phyloP scores from a whole-genome alignment of 2,329 filamentous ascomycete genomes.

The Apiospora kogelbergensis region DNA sequence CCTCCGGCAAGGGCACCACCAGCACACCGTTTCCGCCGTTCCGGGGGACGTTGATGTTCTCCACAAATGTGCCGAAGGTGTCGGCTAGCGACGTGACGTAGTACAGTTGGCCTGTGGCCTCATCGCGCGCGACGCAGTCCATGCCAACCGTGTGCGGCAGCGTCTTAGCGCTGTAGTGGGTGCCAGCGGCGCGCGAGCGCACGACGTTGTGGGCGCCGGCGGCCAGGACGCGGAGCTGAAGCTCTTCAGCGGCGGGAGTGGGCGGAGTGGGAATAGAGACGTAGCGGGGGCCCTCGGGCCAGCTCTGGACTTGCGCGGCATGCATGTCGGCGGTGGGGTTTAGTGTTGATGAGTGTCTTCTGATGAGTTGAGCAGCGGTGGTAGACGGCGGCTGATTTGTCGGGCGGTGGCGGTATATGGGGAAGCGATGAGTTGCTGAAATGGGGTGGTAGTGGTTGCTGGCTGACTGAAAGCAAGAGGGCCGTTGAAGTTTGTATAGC shows the following conservation, averaged over 20 bases:
- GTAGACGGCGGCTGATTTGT: too few species aligned
- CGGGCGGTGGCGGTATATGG: too few species aligned
- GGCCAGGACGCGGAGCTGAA: constrained; percentile 53
- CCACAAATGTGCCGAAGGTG: constrained; percentile 42
- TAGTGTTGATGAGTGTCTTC: neutral
- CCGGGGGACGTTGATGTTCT: constrained; percentile 46
- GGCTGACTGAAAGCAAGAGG: neutral
- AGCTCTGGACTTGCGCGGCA: constrained; percentile 25
- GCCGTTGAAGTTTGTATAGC: neutral
- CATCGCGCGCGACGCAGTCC: constrained; percentile 51
- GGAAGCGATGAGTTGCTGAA: neutral
- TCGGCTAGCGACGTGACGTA: constrained; percentile 46
- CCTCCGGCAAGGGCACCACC: constrained; percentile 43
- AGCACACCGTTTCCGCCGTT: constrained; percentile 34
- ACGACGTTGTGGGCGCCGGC: constrained; percentile 54
- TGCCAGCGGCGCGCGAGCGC: constrained; percentile 49
- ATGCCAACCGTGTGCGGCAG: constrained; percentile 53
- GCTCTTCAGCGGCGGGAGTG: constrained; percentile 34
- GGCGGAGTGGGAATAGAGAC: constrained; percentile 35
- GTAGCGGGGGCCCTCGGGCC: constrained; percentile 29
- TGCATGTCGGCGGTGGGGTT: constrained; percentile 21
- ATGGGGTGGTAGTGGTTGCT: neutral
- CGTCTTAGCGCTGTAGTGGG: constrained; percentile 50
- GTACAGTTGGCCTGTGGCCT: constrained; percentile 44
- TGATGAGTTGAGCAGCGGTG: too few species aligned